Base-by-base conservation (phyloP, 2,329 filamentous ascomycete species). In the Cordyceps pruinosa region DNA sequence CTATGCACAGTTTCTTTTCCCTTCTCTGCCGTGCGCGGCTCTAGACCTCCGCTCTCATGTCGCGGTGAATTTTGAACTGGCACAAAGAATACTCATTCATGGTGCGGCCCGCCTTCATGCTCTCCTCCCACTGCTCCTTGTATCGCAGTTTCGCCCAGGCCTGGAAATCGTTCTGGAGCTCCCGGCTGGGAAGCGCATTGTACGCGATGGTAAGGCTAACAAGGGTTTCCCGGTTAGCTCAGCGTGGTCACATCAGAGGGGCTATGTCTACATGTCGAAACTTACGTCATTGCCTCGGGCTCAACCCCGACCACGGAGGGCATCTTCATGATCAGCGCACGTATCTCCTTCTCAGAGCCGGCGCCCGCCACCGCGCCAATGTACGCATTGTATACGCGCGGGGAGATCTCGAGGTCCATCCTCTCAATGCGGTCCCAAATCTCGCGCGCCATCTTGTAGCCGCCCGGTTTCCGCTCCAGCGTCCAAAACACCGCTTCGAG, bases 401-500 rank as follows among this genome's bases (percentile, higher is more conserved):
- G 79, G 37, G 90, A 88, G 25, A 96, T 78, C 41, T 90, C 86
- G 53, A 97, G 80, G 30, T 94, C 90, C 79, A 95, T 86, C 57
- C 78, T 77, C 64, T 80, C 78, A 58, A 94, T 79, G 71, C 83
- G 84, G 23, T 75, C 75, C 89, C 89, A 95, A 7, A 93, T 83
- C 48, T 82, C 76, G 21, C 83, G 82, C 41, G 88, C 83, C 60
- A 79, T 79, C 21, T 73, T 75, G 70, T 86, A 76, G 62, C 86
- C 75, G 66, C 77, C 77, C 1, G 80, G 77, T 59, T 75, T 76
- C 60, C 75, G 75, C 68, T 95, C 86, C 68, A 91, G 93, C 1
- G 86, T 83, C 63, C 86, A 85, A 64, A 99, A 90, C 2, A 91
- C 86, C 34, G 94, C 87, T 46, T 87, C 84, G 37, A 99, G 80